Evolutionary conservation across 148 eudicot species (phyloP).

Genomic region (Tetragonia tetragonoides): DNA sequence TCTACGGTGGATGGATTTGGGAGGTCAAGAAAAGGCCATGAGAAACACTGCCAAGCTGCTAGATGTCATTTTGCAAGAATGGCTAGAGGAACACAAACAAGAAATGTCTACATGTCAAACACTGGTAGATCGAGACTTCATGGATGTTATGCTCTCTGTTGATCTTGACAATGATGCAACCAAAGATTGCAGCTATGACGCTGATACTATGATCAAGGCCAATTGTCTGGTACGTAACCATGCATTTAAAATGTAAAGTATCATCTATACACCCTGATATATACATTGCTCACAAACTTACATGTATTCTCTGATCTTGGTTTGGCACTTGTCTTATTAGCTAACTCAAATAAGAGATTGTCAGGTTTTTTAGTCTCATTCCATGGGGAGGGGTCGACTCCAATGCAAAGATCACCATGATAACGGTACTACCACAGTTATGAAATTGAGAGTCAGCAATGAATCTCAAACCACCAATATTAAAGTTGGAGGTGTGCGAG

Average conservation of each 20-base stretch:
- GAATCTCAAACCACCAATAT: no score
- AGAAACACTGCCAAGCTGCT: conserved; percentile 14
- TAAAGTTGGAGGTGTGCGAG: no score
- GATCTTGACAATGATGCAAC: conserved; percentile 14
- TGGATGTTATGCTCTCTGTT: conserved; percentile 28
- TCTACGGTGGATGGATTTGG: conserved; percentile 33
- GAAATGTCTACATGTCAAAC: not conserved
- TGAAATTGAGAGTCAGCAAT: no score
- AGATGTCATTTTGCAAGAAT: conserved; percentile 12
- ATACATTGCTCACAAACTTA: no score
- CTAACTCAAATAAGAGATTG: not conserved
- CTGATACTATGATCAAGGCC: conserved; percentile 32
- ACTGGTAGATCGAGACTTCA: conserved; percentile 22
- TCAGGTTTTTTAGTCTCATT: no score
- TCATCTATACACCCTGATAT: no score
- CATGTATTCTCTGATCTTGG: no score
- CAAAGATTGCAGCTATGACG: conserved; percentile 11
- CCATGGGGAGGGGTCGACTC: not conserved
- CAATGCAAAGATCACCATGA: not conserved
- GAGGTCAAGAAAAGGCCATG: conserved; percentile 37
- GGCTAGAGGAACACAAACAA: conserved; percentile 31
- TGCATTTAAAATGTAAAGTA: not conserved
- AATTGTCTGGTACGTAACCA: conserved; percentile 25
- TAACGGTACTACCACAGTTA: no score
- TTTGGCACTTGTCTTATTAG: not conserved